Base-by-base conservation (phyloP, 2,329 filamentous ascomycete species). In the Stemphylium beticola region DNA sequence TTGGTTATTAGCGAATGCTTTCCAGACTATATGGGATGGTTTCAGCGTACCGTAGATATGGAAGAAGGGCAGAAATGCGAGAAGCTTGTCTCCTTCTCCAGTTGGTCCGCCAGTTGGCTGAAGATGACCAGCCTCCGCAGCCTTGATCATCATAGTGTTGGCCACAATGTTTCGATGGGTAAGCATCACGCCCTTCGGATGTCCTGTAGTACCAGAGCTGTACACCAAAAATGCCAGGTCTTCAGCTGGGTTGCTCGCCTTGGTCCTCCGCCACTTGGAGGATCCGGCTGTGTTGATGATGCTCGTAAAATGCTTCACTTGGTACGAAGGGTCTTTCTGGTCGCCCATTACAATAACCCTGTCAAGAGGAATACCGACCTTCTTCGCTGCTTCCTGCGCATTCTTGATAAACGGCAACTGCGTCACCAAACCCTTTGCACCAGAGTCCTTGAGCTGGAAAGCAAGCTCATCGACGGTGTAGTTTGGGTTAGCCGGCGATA, bases 161-260 rank as follows among this genome's bases (percentile, higher is more conserved):
- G 91, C 79, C 10, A 96, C 84, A 55, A 96, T 87, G 72, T 97
- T 97, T 61, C 78, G 75, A 75, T 98, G 93, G 7, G 86, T 89
- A 29, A 97, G 81, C 84, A 91, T 90, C 12, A 97, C 93, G 14
- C 93, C 93, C 76, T 98, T 98, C 0, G 93, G 93, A 45, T 92
- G 79, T 2, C 93, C 93, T 0, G 93, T 97, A 0, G 93, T 98
- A 7, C 93, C 93, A 7, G 89, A 93, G 44, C 88, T 92, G 74
- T 96, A 97, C 0, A 96, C 91, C 53, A 97, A 76, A 68, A 95
- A 96, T 0, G 91, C 89, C 22, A 95, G 74, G 70, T 96, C 92
- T 53, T 86, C 87, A 44, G 83, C 81, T 0, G 91, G 85, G 43
- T 89, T 81, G 46, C 92, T 76, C 7, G 60, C 65, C 64, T 84